Percentiles rank a stretch among this genome's conserved stretches.
phyloP scores from a whole-genome alignment of 345 rosid species.

The Eucalyptus cloeziana region DNA sequence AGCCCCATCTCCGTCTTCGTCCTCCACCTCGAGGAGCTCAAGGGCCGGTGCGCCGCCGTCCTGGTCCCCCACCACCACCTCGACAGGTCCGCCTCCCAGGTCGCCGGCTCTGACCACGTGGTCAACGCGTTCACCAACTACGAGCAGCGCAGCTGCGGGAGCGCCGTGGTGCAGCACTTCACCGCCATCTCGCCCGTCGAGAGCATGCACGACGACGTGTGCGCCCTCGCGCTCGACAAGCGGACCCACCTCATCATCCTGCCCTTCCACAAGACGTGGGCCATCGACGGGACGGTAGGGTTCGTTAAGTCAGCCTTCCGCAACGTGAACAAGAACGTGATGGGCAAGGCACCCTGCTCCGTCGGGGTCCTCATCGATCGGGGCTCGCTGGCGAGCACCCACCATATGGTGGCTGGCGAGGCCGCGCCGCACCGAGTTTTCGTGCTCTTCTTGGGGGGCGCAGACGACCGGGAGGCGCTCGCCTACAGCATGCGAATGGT shows the following conservation, averaged over 20 bases:
- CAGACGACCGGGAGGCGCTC: conserved; percentile 35
- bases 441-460: conserved; percentile 22
- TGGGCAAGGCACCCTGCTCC: conserved; percentile 16
- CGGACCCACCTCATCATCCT: conserved; percentile 29
- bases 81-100: background rate
- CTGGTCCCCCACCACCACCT: conserved; percentile 1
- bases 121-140: conserved; percentile 10
- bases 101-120: background rate
- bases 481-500: conserved; percentile 18
- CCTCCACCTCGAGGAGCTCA: conserved; percentile 16
- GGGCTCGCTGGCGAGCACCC: background rate
- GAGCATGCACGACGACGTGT: conserved; percentile 58
- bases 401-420: background rate
- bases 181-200: conserved; percentile 50
- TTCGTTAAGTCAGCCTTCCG: background rate
- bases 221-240: conserved; percentile 52
- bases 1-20: conserved; percentile 4
- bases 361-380: conserved; percentile 17
- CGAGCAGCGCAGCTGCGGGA: background rate
- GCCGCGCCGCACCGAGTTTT: background rate
- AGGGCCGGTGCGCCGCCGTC: conserved; percentile 11
- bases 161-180: conserved; percentile 13
- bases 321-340: conserved; percentile 7
- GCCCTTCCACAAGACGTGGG: conserved; percentile 27
- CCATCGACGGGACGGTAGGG: background rate